Percentiles rank a stretch among this genome's conserved stretches.
Conservation (phyloP, 441 rosid species). For the Arabidopsis hybrid region DNA sequence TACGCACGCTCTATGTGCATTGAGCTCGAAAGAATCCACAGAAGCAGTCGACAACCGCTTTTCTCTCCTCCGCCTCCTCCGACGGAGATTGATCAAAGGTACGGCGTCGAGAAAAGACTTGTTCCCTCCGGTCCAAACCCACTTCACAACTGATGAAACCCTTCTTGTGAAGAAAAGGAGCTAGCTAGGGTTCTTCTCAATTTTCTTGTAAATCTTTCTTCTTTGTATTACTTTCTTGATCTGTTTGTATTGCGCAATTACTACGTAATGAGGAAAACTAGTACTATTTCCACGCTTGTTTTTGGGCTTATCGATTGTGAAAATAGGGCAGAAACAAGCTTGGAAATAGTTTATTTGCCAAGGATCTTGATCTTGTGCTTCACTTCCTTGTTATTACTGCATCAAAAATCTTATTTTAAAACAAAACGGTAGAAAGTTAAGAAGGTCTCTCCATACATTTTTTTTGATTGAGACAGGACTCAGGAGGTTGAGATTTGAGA, state of each 20-base stretch:
- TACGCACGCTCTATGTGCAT: slow-evolving; percentile 48
- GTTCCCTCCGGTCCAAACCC: slow-evolving; percentile 96
- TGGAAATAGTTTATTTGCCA: slow-evolving; percentile 31
- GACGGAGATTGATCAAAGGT: slow-evolving; percentile 71
- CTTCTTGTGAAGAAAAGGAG: not conserved
- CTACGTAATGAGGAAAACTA: not conserved
- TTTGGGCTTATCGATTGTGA: slow-evolving; percentile 14
- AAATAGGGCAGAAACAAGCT: slow-evolving; percentile 34
- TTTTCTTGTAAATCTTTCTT: slow-evolving; percentile 30
- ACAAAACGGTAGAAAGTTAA: too few species aligned
- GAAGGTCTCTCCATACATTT: not conserved
- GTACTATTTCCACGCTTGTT: slow-evolving; percentile 42
- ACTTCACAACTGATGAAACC: slow-evolving; percentile 65
- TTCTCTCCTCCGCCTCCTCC: slow-evolving; percentile 47
- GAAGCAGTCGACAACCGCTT: slow-evolving; percentile 32
- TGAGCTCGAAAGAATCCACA: slow-evolving; percentile 45
- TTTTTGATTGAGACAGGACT: slow-evolving; percentile 22
- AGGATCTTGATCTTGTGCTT: not conserved
- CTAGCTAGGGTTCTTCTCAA: slow-evolving; percentile 15
- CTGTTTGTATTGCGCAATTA: slow-evolving; percentile 19
- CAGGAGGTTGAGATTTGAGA: slow-evolving; percentile 10
- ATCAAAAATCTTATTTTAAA: not conserved
- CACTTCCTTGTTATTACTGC: slow-evolving; percentile 1
- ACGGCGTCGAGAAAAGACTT: slow-evolving; percentile 81
- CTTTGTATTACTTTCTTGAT: slow-evolving; percentile 20